Conservation (phyloP, 148 eudicot genomes). For the Tetragonia tetragonoides region DNA sequence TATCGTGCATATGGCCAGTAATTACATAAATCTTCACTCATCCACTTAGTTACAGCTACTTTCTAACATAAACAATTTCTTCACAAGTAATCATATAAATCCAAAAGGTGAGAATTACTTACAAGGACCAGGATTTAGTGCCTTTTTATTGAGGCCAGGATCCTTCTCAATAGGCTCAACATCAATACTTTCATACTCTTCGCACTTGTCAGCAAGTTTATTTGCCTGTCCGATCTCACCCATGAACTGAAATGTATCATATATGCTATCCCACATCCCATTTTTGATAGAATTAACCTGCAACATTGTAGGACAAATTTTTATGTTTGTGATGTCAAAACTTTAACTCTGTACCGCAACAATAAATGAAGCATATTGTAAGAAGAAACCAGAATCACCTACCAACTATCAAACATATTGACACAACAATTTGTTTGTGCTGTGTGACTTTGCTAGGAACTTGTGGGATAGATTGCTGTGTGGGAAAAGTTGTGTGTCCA, state of each 20-base stretch:
- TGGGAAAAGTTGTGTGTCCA: too few relatives aligned
- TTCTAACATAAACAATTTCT: neutral
- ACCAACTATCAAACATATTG: neutral
- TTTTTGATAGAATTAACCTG: constrained; percentile 71
- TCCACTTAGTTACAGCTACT: neutral
- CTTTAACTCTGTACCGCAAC: neutral
- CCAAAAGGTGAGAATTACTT: constrained; percentile 28
- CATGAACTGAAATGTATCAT: constrained; percentile 64
- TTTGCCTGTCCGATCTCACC: constrained; percentile 36
- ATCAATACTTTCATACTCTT: constrained; percentile 50
- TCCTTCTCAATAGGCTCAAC: constrained; percentile 44
- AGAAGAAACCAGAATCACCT: neutral
- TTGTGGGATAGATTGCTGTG: too few relatives aligned
- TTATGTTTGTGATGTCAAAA: constrained; percentile 7
- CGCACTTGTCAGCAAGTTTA: constrained; percentile 26
- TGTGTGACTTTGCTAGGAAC: too few relatives aligned
- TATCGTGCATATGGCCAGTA: too few relatives aligned
- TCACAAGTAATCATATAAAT: neutral
- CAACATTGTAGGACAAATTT: constrained; percentile 18
- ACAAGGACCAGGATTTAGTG: constrained; percentile 29
- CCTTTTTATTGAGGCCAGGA: constrained; percentile 11
- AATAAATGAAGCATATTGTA: neutral
- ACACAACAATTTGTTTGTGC: neutral
- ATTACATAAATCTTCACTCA: neutral
- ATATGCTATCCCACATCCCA: constrained; percentile 90